phyloP scores from a whole-genome alignment of 768 basidiomycete species.

The Chalciporus sphaerocephalus region DNA sequence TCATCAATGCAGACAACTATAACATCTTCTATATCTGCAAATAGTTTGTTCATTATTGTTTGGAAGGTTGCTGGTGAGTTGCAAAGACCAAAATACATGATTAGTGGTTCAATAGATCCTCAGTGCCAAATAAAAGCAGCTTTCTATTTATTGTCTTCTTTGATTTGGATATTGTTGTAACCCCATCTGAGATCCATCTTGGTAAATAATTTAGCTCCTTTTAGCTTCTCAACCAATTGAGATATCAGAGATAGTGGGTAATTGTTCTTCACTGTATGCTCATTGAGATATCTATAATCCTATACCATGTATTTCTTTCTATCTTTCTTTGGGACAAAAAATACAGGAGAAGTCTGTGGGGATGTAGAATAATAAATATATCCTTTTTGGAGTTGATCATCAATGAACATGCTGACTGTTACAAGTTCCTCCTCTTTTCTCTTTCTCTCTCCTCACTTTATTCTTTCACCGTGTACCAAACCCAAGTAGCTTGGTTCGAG shows the following conservation, averaged over 20 bases:
- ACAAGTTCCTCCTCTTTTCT: too few species aligned
- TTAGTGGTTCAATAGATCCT: constrained; percentile 38
- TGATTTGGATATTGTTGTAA: constrained; percentile 25
- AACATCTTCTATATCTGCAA: constrained; percentile 18
- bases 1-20: constrained; percentile 46
- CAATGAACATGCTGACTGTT: not conserved
- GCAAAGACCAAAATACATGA: constrained; percentile 37
- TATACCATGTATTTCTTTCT: constrained; percentile 6
- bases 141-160: constrained; percentile 41
- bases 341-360: constrained; percentile 6
- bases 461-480: too few species aligned
- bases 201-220: not conserved
- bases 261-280: not conserved
- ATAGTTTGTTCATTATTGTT: constrained; percentile 23
- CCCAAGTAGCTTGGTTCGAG: too few species aligned
- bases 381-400: not conserved
- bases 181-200: constrained; percentile 14
- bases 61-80: constrained; percentile 39
- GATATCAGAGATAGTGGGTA: not conserved
- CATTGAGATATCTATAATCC: constrained; percentile 19
- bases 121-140: constrained; percentile 36
- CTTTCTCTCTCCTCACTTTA: too few species aligned
- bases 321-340: constrained; percentile 10
- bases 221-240: not conserved
- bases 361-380: constrained; percentile 10